Conservation (phyloP, 495 filamentous ascomycete genomes). For the Penicillium arizonense region DNA sequence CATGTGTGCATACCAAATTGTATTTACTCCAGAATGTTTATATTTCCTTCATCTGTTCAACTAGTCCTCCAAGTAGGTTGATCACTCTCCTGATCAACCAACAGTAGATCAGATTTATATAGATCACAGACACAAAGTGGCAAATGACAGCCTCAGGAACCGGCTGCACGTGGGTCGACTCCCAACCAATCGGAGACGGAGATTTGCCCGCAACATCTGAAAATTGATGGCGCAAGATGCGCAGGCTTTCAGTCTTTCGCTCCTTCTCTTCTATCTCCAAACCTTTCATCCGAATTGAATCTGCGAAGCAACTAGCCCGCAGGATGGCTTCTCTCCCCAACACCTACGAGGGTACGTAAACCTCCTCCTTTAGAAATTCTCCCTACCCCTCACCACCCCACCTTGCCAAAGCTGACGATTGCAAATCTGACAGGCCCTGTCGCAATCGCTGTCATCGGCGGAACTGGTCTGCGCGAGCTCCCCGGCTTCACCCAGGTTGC, state of each 20-base stretch:
- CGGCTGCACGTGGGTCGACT: conserved; percentile 11
- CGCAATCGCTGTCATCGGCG: conserved; percentile 93
- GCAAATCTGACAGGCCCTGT: conserved; percentile 59
- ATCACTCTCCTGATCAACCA: no score
- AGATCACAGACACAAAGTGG: conserved; percentile 1
- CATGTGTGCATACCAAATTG: not conserved
- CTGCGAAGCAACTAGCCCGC: conserved; percentile 33
- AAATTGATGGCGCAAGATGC: conserved; percentile 17
- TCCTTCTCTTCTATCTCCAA: conserved; percentile 28
- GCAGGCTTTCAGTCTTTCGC: conserved; percentile 17
- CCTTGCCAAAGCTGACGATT: conserved; percentile 12
- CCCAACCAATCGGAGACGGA: conserved; percentile 18
- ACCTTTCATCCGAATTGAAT: conserved; percentile 36
- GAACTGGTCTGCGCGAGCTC: conserved; percentile 79
- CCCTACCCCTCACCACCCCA: conserved; percentile 18
- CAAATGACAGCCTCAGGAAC: conserved; percentile 17
- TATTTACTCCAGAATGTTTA: not conserved
- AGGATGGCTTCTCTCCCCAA: conserved; percentile 57
- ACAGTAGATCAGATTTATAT: not conserved
- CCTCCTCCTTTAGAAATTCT: not conserved
- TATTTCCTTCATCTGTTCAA: no score
- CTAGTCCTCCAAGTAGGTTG: no score
- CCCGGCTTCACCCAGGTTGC: conserved; percentile 79
- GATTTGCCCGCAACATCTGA: conserved; percentile 7
- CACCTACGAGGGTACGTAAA: conserved; percentile 50